Conservation (phyloP, 169 alveolate genomes). For the Toxoplasma gondii region DNA sequence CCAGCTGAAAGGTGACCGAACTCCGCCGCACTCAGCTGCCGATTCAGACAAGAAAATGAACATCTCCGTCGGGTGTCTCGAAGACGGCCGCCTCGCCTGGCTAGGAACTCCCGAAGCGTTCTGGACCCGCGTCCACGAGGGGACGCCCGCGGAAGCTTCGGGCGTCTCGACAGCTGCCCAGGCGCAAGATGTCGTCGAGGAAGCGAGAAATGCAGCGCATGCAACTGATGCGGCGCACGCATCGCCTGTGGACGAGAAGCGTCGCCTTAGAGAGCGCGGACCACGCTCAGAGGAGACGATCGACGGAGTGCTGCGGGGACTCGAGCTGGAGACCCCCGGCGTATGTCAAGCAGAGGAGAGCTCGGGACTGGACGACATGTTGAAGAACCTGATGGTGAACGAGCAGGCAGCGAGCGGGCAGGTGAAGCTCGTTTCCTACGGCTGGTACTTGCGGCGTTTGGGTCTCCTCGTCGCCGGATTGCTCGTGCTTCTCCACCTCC, state of each 20-base stretch:
- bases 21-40: background rate
- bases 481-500: background rate
- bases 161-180: background rate
- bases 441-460: constrained; percentile 37
- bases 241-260: background rate
- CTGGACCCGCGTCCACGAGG: background rate
- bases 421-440: background rate
- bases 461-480: constrained; percentile 1
- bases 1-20: constrained; percentile 1
- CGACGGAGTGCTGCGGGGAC: background rate
- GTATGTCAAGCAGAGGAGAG: background rate
- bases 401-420: constrained; percentile 41
- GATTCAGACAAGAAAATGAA: background rate
- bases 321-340: background rate
- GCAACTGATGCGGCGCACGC: background rate
- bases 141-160: background rate
- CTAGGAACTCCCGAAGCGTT: background rate
- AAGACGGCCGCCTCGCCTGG: constrained; percentile 35
- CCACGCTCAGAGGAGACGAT: background rate
- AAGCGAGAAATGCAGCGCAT: background rate
- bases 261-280: background rate
- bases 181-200: background rate
- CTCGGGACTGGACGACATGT: background rate
- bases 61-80: constrained; percentile 31
- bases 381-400: constrained; percentile 24